These are phyloP conservation scores for Sporobolomyces pararoseus DNA, from an alignment of 768 basidiomycete species.

Conservation along the genomic window DNA sequence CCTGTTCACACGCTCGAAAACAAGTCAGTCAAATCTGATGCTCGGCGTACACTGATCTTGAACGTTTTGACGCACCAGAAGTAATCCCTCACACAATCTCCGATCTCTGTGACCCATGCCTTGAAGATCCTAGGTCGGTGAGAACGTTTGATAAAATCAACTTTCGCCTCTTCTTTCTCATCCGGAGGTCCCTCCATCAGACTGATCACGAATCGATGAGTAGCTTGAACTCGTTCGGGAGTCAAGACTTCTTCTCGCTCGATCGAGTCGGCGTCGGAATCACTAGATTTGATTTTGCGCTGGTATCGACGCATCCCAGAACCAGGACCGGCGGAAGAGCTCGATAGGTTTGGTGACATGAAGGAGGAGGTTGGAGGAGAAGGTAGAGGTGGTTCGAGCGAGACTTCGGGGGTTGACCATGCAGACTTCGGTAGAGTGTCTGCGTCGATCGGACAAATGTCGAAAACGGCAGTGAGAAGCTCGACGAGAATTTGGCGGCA, in stretches of 20 bases:
- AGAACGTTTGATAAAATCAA: slow-evolving; percentile 51
- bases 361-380: slow-evolving; percentile 17
- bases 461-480: slow-evolving; percentile 77
- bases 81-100: slow-evolving; percentile 79
- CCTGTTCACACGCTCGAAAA: no score
- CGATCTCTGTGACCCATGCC: slow-evolving; percentile 74
- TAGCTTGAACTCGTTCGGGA: slow-evolving; percentile 20
- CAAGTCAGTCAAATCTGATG: no score
- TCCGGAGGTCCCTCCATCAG: slow-evolving; percentile 43
- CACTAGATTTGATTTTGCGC: slow-evolving; percentile 27
- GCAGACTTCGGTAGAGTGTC: slow-evolving; percentile 48
- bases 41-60: slow-evolving; percentile 53
- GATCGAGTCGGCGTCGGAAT: slow-evolving; percentile 14
- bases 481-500: slow-evolving; percentile 88
- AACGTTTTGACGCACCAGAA: slow-evolving; percentile 47
- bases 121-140: slow-evolving; percentile 63
- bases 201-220: slow-evolving; percentile 32
- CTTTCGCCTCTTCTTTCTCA: slow-evolving; percentile 44
- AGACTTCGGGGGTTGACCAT: slow-evolving; percentile 27
- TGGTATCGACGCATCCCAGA: slow-evolving; percentile 25
- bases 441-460: slow-evolving; percentile 69
- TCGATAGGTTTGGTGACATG: neutral
- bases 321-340: neutral
- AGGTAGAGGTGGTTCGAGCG: slow-evolving; percentile 42
- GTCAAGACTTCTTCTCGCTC: slow-evolving; percentile 36